phyloP scores from a whole-genome alignment of 306 rosid genomes.

The Trifolium pratense region DNA sequence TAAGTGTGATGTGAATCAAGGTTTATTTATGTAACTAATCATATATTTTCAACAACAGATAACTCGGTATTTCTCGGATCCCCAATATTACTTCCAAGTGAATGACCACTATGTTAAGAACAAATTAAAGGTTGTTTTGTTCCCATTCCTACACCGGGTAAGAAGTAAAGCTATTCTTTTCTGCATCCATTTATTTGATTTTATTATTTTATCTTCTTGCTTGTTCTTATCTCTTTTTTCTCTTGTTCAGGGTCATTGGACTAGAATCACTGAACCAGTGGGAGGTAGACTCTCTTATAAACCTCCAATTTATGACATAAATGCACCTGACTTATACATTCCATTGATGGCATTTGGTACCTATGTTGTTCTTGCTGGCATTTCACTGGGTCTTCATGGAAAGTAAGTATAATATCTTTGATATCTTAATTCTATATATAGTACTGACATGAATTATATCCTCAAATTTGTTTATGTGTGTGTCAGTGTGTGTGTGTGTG shows the following conservation, averaged over 20 bases:
- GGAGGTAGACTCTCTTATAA: constrained; percentile 96
- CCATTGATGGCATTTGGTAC: constrained; percentile 98
- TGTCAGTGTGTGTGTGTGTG: no score
- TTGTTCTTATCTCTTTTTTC: constrained; percentile 20
- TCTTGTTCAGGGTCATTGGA: constrained; percentile 89
- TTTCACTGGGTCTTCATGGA: constrained; percentile 91
- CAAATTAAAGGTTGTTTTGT: constrained; percentile 93
- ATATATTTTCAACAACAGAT: constrained; percentile 59
- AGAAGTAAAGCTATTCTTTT: constrained; percentile 36
- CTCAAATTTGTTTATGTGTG: neutral
- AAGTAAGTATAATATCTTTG: constrained; percentile 62
- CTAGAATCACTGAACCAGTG: constrained; percentile 93
- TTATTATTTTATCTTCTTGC: constrained; percentile 13
- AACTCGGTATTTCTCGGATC: constrained; percentile 91
- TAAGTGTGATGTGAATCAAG: constrained; percentile 25
- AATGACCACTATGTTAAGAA: constrained; percentile 92
- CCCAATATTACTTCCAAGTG: constrained; percentile 97
- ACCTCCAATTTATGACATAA: constrained; percentile 85
- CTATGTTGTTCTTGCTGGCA: constrained; percentile 90
- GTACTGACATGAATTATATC: constrained; percentile 21
- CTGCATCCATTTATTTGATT: constrained; percentile 8
- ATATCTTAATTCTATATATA: neutral
- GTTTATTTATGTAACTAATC: constrained; percentile 25
- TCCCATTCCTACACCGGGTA: constrained; percentile 97
- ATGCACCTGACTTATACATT: constrained; percentile 73